These are phyloP conservation scores for Cyclocybe cylindracea DNA, from an alignment of 768 basidiomycete genomes.

Conservation along the genomic window DNA sequence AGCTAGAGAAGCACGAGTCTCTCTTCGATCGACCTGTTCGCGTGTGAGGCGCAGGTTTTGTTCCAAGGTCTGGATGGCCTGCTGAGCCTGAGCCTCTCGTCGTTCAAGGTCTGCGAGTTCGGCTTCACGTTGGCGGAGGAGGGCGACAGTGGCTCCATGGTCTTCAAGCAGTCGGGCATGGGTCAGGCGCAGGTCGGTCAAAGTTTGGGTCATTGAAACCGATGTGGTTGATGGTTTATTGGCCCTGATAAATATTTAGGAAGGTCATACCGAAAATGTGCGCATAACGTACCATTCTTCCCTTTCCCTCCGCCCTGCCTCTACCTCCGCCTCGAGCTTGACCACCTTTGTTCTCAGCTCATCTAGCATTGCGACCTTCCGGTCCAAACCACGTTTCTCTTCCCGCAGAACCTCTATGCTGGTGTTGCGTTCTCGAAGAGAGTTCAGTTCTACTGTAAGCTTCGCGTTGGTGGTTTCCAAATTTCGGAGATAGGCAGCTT, in stretches of 20 bases:
- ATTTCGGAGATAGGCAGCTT: conserved; percentile 57
- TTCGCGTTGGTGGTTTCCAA: conserved; percentile 62
- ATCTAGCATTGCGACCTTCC: conserved; percentile 49
- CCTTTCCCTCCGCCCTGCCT: conserved; percentile 56
- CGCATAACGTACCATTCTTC: conserved; percentile 52
- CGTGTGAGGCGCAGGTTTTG: conserved; percentile 37
- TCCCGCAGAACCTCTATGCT: conserved; percentile 73
- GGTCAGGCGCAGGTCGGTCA: conserved; percentile 59
- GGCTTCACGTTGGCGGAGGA: conserved; percentile 53
- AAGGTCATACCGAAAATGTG: conserved; percentile 1
- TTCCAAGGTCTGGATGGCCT: conserved; percentile 32
- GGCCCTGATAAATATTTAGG: conserved; percentile 30
- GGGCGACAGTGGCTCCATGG: conserved; percentile 57
- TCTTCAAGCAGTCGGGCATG: conserved; percentile 70
- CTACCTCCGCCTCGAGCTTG: conserved; percentile 64
- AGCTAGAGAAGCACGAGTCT: conserved; percentile 29
- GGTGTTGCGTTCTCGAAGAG: conserved; percentile 54
- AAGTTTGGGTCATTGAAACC: conserved; percentile 54
- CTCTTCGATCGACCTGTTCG: conserved; percentile 32
- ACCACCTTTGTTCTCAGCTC: conserved; percentile 57
- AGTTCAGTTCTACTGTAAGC: conserved; percentile 51
- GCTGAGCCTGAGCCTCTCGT: conserved; percentile 36
- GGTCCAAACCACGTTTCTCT: conserved; percentile 68
- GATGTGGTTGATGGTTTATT: conserved; percentile 44
- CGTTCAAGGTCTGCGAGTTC: conserved; percentile 45